Conservation (phyloP, 2,329 filamentous ascomycete genomes). For the Apiospora hydei region DNA sequence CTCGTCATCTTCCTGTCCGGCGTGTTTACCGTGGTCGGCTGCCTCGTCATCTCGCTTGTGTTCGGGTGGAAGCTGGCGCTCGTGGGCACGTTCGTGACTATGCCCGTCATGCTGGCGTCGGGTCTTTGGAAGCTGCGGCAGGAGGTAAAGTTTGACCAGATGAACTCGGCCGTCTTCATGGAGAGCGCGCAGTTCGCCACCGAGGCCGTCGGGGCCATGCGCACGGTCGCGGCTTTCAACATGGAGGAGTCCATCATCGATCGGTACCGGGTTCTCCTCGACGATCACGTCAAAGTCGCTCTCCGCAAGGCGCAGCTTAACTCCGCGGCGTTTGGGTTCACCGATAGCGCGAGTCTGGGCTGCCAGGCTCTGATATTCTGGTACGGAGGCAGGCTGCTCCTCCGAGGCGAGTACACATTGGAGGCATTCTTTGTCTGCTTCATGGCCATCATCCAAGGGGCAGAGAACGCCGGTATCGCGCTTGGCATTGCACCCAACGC, state of each 20-base stretch:
- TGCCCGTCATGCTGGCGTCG: constrained; percentile 54
- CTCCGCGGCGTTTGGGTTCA: constrained; percentile 64
- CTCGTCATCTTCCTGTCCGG: constrained; percentile 66
- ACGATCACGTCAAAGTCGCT: constrained; percentile 62
- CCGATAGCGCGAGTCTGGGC: constrained; percentile 43
- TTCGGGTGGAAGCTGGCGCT: constrained; percentile 78
- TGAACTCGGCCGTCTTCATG: constrained; percentile 70
- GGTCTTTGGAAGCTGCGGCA: constrained; percentile 58
- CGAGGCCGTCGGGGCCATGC: constrained; percentile 74
- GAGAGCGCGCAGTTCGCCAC: constrained; percentile 75
- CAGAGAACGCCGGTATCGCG: constrained; percentile 49
- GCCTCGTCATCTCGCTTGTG: constrained; percentile 68
- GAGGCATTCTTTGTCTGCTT: constrained; percentile 58
- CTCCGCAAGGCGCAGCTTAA: constrained; percentile 71
- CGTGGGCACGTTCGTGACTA: constrained; percentile 65
- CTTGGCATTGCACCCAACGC: constrained; percentile 56
- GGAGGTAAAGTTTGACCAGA: constrained; percentile 68
- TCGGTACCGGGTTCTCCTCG: constrained; percentile 65
- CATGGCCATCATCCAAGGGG: constrained; percentile 56
- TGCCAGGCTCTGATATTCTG: constrained; percentile 48
- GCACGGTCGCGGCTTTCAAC: constrained; percentile 72
- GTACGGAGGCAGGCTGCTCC: constrained; percentile 47
- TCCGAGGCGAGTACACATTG: constrained; percentile 47
- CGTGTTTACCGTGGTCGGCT: constrained; percentile 68
- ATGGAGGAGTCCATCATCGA: constrained; percentile 70